These are phyloP conservation scores for Cercophora samala DNA, from an alignment of 495 filamentous ascomycete genomes.

Conservation along the genomic window DNA sequence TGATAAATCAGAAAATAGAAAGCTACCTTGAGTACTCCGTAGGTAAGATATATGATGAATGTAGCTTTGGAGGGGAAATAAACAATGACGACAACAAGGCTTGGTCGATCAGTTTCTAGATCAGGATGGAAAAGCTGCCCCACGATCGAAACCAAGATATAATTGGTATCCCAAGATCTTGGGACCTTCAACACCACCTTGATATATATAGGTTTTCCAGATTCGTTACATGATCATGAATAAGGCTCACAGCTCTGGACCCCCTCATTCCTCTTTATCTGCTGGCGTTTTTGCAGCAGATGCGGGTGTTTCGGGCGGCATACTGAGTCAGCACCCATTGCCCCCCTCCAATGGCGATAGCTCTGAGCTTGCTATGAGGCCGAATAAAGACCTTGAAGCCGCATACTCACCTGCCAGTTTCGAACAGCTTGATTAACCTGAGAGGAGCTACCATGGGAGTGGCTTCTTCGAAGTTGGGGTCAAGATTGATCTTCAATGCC, in stretches of 20 bases:
- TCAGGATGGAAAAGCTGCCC: not conserved
- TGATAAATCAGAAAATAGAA: not conserved
- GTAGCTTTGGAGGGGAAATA: not conserved
- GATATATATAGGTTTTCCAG: not conserved
- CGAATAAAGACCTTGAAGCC: not conserved
- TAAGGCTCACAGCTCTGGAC: not conserved
- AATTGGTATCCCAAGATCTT: not conserved
- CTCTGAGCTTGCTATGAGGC: not conserved
- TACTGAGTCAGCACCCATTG: not conserved
- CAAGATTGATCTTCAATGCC: too few relatives aligned
- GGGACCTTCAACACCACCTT: too few relatives aligned
- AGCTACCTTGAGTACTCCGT: not conserved
- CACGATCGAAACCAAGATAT: not conserved
- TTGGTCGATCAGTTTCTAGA: constrained; percentile 2
- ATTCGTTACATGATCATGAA: not conserved
- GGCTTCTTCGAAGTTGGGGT: too few relatives aligned
- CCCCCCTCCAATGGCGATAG: not conserved
- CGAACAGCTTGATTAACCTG: too few relatives aligned
- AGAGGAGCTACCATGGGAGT: too few relatives aligned
- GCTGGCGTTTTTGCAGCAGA: not conserved
- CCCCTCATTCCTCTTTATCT: not conserved
- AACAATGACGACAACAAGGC: constrained; percentile 12
- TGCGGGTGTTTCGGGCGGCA: not conserved
- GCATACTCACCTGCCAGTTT: not conserved
- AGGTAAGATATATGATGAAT: not conserved